These are phyloP conservation scores for Solanum appendiculatum DNA, from an alignment of 257 asterid species.

Conservation along the genomic window DNA sequence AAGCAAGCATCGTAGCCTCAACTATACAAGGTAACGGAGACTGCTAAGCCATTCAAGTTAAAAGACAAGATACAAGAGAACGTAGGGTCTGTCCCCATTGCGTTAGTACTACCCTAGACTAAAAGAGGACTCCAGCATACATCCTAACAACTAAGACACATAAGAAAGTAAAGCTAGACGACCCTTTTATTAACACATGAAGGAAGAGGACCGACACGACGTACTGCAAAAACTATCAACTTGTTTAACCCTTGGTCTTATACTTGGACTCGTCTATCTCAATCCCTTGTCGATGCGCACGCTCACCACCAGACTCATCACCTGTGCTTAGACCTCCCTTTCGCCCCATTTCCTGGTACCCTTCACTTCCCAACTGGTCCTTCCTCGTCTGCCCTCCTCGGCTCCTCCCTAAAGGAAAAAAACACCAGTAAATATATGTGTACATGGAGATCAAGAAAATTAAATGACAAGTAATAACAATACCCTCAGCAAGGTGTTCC, in stretches of 20 bases:
- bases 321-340: constrained; percentile 45
- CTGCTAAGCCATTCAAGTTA: background rate
- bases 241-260: background rate
- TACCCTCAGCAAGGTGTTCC: constrained; percentile 59
- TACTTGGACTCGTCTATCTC: constrained; percentile 50
- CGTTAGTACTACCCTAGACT: background rate
- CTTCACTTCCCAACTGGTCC: constrained; percentile 51
- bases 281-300: constrained; percentile 31
- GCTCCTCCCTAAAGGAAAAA: constrained; percentile 31
- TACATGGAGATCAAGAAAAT: background rate
- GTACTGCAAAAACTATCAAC: background rate
- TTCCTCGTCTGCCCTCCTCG: constrained; percentile 50
- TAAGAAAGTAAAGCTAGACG: background rate
- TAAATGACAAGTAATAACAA: too few species aligned
- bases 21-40: background rate
- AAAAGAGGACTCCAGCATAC: background rate
- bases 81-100: background rate
- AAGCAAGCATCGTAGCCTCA: too few species aligned
- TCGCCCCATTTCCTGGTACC: constrained; percentile 53
- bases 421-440: accelerated
- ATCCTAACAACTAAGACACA: background rate
- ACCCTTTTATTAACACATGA: background rate
- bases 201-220: background rate
- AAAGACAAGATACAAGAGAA: background rate
- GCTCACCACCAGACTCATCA: constrained; percentile 30